Evolutionary conservation across 495 filamentous ascomycete genomes (phyloP), one percentile per base, ranked within the genome.

Genomic region (Staphylotrichum longicolle): DNA sequence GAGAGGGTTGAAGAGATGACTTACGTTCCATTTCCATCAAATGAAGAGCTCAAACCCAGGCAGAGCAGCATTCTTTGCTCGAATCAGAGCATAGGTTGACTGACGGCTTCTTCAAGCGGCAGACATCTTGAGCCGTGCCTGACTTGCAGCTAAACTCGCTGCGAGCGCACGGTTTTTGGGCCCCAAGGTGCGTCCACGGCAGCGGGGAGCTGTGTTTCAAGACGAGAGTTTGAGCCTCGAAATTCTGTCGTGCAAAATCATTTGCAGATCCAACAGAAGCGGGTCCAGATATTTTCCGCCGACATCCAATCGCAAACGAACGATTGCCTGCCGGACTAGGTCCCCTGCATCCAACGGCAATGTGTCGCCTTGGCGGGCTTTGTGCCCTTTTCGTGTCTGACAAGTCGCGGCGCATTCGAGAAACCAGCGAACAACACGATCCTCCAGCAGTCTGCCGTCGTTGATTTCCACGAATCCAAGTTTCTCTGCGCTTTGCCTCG

Each of bases 261-360:
- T 37, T 37, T 6, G 8, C 20, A 51, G 32, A 35, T 30, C 48
- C 32, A 5, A 35, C 5, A 49, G 32, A 51, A 51, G 14, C 9
- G 48, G 48, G 8, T 27, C 20, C 20, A 27, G 20, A 27, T 27
- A 27, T 27, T 39, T 39, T 39, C 37, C 37, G 9, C 9, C 41
- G 41, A 4, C 41, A 15, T 32, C 45, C 45, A 48, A 48, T 48
- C n/a, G 44, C 37, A 39, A n/a, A 7, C 42, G 5, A 11, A 11
- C 42, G 15, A 10, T 55, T 54, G 55, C 44, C 50, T 63, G 49
- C 50, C 41, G 46, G 33, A n/a, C 54, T 41, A 49, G 49, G 62
- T 49, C 45, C 37, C 62, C 52, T 7, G 53, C 40, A 34, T 49
- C 39, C 15, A 61, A 40, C 42, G 49, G 58, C 41, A 61, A 60